These are phyloP conservation scores for Venustampulla echinocandica DNA, from an alignment of 495 filamentous ascomycete genomes.

Conservation along the genomic window DNA sequence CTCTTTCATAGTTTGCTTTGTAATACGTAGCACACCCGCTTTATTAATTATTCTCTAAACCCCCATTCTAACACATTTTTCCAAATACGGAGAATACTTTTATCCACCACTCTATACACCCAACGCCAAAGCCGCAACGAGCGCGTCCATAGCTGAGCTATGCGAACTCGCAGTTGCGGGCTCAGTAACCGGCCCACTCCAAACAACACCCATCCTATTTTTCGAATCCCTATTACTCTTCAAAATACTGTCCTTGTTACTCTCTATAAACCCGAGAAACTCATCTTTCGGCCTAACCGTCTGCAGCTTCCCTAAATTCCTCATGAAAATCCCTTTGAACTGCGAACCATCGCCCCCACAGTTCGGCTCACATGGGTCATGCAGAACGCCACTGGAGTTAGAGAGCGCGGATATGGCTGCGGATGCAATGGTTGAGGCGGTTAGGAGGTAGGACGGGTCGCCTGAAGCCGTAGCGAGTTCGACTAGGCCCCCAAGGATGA, in stretches of 20 bases:
- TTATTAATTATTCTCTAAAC: too few species aligned
- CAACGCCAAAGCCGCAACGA: conserved; percentile 54
- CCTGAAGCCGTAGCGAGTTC: conserved; percentile 47
- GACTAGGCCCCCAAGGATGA: conserved; percentile 62
- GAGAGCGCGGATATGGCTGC: conserved; percentile 50
- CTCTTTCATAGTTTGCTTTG: too few species aligned
- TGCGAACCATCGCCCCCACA: conserved; percentile 55
- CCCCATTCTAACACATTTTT: too few species aligned
- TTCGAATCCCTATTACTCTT: conserved; percentile 42
- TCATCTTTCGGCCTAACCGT: conserved; percentile 38
- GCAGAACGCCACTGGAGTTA: conserved; percentile 51
- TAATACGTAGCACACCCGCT: too few species aligned
- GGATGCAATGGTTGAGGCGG: conserved; percentile 55
- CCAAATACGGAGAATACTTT: too few species aligned
- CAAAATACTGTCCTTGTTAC: conserved; percentile 63
- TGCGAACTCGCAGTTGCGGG: conserved; percentile 49
- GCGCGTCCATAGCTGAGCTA: conserved; percentile 56
- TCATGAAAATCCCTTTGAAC: conserved; percentile 76
- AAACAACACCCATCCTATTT: conserved; percentile 46
- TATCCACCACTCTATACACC: background rate
- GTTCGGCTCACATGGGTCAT: conserved; percentile 55
- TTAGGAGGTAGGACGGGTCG: conserved; percentile 34
- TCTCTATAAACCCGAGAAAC: conserved; percentile 46
- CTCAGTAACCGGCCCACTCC: conserved; percentile 46
- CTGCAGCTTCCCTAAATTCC: conserved; percentile 56